phyloP scores from a whole-genome alignment of 495 filamentous ascomycete genomes.

The Penicillium salamii region DNA sequence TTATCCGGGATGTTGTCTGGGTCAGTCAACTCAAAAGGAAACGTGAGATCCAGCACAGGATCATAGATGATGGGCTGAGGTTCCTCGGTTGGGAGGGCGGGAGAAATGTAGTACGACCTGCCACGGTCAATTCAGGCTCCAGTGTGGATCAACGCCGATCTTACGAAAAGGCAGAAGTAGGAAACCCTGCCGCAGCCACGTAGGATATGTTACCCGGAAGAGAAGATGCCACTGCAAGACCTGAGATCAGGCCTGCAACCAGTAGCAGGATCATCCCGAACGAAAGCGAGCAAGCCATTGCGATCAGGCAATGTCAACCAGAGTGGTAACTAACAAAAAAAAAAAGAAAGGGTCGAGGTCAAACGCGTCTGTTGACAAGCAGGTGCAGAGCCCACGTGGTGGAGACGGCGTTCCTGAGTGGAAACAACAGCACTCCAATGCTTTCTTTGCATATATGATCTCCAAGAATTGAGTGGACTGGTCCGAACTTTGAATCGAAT shows the following conservation, averaged over 20 bases:
- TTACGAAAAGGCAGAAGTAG: conserved; percentile 50
- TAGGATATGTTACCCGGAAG: conserved; percentile 43
- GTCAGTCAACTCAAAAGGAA: conserved; percentile 54
- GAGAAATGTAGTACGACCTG: conserved; percentile 47
- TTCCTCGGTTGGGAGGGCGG: conserved; percentile 51
- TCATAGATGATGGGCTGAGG: conserved; percentile 58
- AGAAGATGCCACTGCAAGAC: not conserved
- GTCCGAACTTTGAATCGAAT: too few species aligned
- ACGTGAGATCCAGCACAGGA: conserved; percentile 55
- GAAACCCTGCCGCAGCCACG: conserved; percentile 51
- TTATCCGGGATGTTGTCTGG: conserved; percentile 51
- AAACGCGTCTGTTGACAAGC: too few species aligned
- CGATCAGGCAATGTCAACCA: not conserved
- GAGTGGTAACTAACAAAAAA: too few species aligned
- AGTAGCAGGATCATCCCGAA: conserved; percentile 4
- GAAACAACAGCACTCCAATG: too few species aligned
- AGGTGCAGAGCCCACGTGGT: too few species aligned
- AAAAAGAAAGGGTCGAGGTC: too few species aligned
- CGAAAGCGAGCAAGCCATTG: not conserved
- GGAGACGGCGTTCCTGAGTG: too few species aligned
- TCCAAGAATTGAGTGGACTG: too few species aligned
- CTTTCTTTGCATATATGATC: too few species aligned
- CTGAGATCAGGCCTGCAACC: not conserved
- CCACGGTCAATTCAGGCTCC: not conserved
- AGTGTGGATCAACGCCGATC: not conserved